These are phyloP conservation scores for Lichtheimia hyalospora DNA, from an alignment of 371 early-diverging fungal genomes.

Conservation along the genomic window DNA sequence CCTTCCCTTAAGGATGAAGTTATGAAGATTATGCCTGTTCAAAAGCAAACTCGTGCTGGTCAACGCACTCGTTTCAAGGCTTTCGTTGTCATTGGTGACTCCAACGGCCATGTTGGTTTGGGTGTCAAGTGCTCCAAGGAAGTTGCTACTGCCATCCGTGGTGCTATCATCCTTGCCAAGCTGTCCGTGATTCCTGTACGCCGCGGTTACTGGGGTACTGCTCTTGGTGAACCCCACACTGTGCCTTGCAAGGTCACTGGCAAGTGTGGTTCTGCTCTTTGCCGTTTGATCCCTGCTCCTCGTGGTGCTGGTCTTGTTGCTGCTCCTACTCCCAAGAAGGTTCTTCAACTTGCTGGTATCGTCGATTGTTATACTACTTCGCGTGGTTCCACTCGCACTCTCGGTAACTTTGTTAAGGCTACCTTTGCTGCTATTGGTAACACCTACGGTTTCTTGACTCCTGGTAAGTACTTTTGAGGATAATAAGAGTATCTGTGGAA, in stretches of 20 bases:
- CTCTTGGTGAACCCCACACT: conserved; percentile 98
- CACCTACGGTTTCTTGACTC: conserved; percentile 98
- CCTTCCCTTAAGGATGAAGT: conserved; percentile 98
- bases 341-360: conserved; percentile 98
- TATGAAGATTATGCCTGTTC: conserved; percentile 99
- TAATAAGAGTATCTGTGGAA: neutral
- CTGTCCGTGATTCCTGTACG: conserved; percentile 97
- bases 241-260: conserved; percentile 99
- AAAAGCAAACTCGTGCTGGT: conserved; percentile 99
- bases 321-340: conserved; percentile 97
- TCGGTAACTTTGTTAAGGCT: conserved; percentile 99
- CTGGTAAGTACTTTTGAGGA: conserved; percentile 37
- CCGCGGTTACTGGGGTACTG: conserved; percentile 99
- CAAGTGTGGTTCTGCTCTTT: conserved; percentile 97
- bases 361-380: conserved; percentile 98
- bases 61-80: conserved; percentile 99
- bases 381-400: conserved; percentile 89
- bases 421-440: conserved; percentile 98
- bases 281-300: conserved; percentile 68
- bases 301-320: conserved; percentile 99
- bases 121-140: conserved; percentile 99
- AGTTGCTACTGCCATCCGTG: conserved; percentile 98
- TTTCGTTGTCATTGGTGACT: conserved; percentile 98
- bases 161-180: conserved; percentile 99
- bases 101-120: conserved; percentile 97